Conservation (phyloP, 2,329 filamentous ascomycete genomes). For the Dothistroma septosporum region DNA sequence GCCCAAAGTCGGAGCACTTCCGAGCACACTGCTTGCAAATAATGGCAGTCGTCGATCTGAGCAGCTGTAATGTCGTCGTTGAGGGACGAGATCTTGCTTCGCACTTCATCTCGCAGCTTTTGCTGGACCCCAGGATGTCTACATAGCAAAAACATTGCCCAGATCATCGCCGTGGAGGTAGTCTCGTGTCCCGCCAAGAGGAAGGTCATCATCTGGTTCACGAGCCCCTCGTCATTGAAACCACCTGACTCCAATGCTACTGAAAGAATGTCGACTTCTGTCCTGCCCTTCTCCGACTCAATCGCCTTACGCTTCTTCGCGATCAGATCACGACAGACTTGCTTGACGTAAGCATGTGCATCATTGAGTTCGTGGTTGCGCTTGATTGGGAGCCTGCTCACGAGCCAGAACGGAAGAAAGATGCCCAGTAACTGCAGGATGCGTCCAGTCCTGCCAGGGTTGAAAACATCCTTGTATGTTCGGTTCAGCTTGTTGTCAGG, state of each 20-base stretch:
- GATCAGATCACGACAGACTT: slow-evolving; percentile 62
- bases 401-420: slow-evolving; percentile 60
- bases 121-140: slow-evolving; percentile 48
- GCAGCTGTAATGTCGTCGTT: slow-evolving; percentile 46
- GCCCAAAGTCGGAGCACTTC: slow-evolving; percentile 71
- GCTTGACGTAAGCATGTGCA: slow-evolving; percentile 58
- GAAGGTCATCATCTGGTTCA: slow-evolving; percentile 63
- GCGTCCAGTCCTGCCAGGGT: slow-evolving; percentile 47
- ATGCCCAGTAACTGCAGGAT: slow-evolving; percentile 48
- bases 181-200: slow-evolving; percentile 65
- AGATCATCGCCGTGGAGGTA: slow-evolving; percentile 50
- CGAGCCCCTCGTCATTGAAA: slow-evolving; percentile 74
- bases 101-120: slow-evolving; percentile 50
- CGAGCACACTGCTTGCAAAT: slow-evolving; percentile 72
- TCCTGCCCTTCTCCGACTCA: slow-evolving; percentile 40
- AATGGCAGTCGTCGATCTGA: slow-evolving; percentile 69
- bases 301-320: slow-evolving; percentile 61
- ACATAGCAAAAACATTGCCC: slow-evolving; percentile 52
- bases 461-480: slow-evolving; percentile 51
- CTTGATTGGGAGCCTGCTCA: slow-evolving; percentile 62
- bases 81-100: slow-evolving; percentile 43
- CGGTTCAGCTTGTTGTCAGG: slow-evolving; percentile 50
- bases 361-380: slow-evolving; percentile 62
- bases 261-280: slow-evolving; percentile 70
- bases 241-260: slow-evolving; percentile 72